Percentiles rank a stretch among this genome's conserved stretches.
Evolutionary conservation across 2,329 filamentous ascomycete species (phyloP).

Genomic region (Neofusicoccum sp.): DNA sequence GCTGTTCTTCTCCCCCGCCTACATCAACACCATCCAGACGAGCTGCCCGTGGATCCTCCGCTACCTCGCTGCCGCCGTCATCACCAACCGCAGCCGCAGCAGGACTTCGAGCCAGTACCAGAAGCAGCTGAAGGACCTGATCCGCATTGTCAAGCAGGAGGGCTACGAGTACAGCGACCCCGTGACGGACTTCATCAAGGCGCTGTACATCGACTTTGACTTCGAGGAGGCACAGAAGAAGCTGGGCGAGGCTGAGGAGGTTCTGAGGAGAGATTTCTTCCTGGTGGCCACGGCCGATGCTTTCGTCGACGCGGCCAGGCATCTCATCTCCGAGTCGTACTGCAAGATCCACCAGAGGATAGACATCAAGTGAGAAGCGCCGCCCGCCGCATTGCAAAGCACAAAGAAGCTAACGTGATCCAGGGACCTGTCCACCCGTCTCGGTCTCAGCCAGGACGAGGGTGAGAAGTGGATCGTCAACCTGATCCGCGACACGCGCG

Average conservation of each 20-base stretch:
- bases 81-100: constrained; percentile 74
- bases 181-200: constrained; percentile 93
- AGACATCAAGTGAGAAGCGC: constrained; percentile 73
- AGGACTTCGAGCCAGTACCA: constrained; percentile 88
- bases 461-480: constrained; percentile 99
- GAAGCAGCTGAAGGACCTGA: constrained; percentile 97
- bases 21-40: constrained; percentile 99
- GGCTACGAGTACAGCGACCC: constrained; percentile 97
- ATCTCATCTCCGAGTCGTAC: constrained; percentile 97
- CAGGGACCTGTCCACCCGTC: constrained; percentile 82
- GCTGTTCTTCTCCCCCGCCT: constrained; percentile 93
- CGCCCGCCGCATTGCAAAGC: no score
- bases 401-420: neutral
- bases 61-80: constrained; percentile 90
- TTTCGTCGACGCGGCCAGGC: constrained; percentile 90
- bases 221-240: constrained; percentile 95
- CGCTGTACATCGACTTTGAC: constrained; percentile 93
- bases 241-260: constrained; percentile 82
- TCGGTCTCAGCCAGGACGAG: constrained; percentile 88
- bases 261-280: constrained; percentile 95
- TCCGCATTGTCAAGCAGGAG: constrained; percentile 94
- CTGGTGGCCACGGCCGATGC: constrained; percentile 77
- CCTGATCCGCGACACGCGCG: constrained; percentile 92
- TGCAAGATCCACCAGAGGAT: constrained; percentile 99
- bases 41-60: constrained; percentile 94